These are phyloP conservation scores for Stephania cephalantha DNA, from an alignment of 164 flowering plant species.

Conservation along the genomic window DNA sequence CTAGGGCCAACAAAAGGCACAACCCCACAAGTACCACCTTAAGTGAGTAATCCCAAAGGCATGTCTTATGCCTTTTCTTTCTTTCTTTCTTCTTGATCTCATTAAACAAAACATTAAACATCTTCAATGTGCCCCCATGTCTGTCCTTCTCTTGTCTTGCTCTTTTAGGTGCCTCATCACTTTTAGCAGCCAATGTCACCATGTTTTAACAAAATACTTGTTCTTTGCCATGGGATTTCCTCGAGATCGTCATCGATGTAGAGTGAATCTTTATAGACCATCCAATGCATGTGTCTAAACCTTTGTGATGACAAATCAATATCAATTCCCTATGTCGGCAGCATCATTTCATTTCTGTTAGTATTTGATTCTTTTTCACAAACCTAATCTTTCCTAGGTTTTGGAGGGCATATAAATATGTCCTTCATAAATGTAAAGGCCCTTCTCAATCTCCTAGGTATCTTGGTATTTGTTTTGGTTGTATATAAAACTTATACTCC, in stretches of 20 bases:
- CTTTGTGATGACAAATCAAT: neutral
- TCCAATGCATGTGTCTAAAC: neutral
- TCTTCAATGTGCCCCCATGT: conserved; percentile 2
- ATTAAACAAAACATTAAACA: neutral
- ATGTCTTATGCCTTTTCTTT: conserved; percentile 9
- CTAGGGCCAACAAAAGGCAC: conserved; percentile 9
- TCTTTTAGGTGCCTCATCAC: neutral
- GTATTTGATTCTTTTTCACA: neutral
- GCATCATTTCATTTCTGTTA: neutral
- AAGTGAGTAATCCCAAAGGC: conserved; percentile 16
- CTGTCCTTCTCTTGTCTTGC: conserved; percentile 11
- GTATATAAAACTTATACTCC: neutral
- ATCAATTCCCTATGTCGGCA: neutral
- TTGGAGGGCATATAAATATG: neutral
- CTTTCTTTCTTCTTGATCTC: conserved; percentile 16
- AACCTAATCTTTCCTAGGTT: conserved; percentile 5
- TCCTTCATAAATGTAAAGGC: conserved; percentile 4
- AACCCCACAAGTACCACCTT: neutral
- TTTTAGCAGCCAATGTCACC: neutral
- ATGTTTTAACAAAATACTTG: neutral
- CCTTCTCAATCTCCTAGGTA: conserved; percentile 16
- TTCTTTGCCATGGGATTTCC: neutral
- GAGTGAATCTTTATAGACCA: neutral
- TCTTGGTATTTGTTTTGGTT: neutral
- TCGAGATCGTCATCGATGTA: neutral